Conservation (phyloP, 179 eudicot genomes). For the Silene noctiflora region DNA sequence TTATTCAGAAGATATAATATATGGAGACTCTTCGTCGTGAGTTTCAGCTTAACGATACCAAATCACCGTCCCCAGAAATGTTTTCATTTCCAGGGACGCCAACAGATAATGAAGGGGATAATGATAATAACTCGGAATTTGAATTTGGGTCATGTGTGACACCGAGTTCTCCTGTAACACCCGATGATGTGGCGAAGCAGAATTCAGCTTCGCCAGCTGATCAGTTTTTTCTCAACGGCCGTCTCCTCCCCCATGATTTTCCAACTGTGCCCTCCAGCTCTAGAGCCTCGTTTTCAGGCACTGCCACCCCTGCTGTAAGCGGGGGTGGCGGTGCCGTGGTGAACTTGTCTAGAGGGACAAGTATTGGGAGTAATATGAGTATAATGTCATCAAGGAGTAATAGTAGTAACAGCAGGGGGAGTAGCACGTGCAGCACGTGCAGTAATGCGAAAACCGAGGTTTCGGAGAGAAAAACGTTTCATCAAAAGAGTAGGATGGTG, state of each 20-base stretch:
- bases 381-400: conserved; percentile 54
- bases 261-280: conserved; percentile 21
- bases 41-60: conserved; percentile 3
- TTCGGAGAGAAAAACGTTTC: conserved; percentile 25
- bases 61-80: conserved; percentile 39
- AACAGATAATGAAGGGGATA: neutral
- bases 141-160: conserved; percentile 44
- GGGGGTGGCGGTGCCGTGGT: neutral
- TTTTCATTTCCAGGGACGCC: conserved; percentile 46
- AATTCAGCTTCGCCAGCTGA: conserved; percentile 45
- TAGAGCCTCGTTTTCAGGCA: conserved; percentile 31
- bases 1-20: neutral
- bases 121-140: conserved; percentile 31
- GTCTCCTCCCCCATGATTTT: conserved; percentile 43
- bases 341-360: conserved; percentile 42
- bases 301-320: neutral
- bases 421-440: conserved; percentile 45
- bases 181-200: neutral
- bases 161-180: conserved; percentile 26
- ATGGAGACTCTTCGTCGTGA: conserved; percentile 20
- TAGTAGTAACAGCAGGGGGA: conserved; percentile 46
- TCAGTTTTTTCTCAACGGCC: conserved; percentile 47
- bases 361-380: conserved; percentile 58
- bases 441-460: conserved; percentile 54
- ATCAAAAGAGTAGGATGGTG: conserved; percentile 26